Evolutionary conservation across 2,329 filamentous ascomycete genomes (phyloP).

Genomic region (Trematosphaeria pertusa): DNA sequence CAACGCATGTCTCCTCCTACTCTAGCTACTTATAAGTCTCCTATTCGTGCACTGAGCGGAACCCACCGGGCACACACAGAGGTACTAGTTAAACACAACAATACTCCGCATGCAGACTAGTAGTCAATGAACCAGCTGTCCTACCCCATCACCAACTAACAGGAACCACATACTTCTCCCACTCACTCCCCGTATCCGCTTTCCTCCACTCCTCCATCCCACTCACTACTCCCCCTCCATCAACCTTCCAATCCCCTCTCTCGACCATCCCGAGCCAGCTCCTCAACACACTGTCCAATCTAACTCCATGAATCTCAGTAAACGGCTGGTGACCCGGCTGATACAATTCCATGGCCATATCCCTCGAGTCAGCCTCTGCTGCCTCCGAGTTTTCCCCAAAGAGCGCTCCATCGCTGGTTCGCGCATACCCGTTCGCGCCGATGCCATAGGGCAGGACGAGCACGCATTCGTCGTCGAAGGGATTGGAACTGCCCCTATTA

Average conservation of each 20-base stretch:
- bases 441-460: constrained; percentile 26
- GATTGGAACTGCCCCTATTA: constrained; percentile 1
- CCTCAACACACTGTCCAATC: constrained; percentile 17
- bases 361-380: constrained; percentile 3
- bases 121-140: no score
- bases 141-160: constrained; percentile 12
- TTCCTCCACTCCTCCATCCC: constrained; percentile 28
- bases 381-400: constrained; percentile 14
- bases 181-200: constrained; percentile 20
- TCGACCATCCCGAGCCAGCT: constrained; percentile 29
- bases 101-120: no score
- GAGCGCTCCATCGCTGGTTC: constrained; percentile 20
- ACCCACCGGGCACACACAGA: no score
- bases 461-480: constrained; percentile 17
- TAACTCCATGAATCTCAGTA: constrained; percentile 11
- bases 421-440: constrained; percentile 21
- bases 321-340: constrained; percentile 21
- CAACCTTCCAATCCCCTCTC: constrained; percentile 25
- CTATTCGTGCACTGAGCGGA: no score
- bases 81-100: no score
- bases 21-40: no score
- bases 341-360: constrained; percentile 17
- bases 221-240: constrained; percentile 21
- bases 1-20: no score
- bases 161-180: constrained; percentile 21